Conservation (phyloP, 345 rosid species). For the Citrus medica region DNA sequence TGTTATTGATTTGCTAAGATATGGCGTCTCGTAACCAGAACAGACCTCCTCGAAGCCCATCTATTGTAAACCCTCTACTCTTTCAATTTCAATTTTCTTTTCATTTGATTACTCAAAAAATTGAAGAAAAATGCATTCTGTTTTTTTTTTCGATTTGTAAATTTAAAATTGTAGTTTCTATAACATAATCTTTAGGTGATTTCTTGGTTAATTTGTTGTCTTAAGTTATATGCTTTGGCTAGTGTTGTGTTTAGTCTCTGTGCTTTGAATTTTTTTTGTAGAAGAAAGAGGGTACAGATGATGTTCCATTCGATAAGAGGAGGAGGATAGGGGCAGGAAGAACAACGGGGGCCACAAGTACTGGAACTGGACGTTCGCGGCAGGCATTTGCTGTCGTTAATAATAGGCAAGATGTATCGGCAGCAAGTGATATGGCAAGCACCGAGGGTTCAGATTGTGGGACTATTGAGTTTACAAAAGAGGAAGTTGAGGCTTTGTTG, state of each 20-base stretch:
- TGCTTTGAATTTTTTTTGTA: constrained; percentile 12
- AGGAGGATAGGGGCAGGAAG: constrained; percentile 47
- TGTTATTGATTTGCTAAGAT: not conserved
- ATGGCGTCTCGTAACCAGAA: constrained; percentile 82
- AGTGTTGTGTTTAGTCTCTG: not conserved
- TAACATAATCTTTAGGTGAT: not conserved
- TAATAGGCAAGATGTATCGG: constrained; percentile 41
- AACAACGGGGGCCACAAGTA: constrained; percentile 26
- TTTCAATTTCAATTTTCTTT: not conserved
- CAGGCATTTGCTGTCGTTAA: constrained; percentile 51
- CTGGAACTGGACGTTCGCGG: constrained; percentile 43
- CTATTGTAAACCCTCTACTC: constrained; percentile 31
- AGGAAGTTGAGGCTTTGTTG: constrained; percentile 69
- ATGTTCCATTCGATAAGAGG: constrained; percentile 64
- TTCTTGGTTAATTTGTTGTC: not conserved
- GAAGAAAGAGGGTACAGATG: constrained; percentile 54
- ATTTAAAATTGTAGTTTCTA: not conserved
- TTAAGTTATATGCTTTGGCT: not conserved
- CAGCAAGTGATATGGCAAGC: constrained; percentile 36
- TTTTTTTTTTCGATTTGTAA: not conserved
- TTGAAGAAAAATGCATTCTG: not conserved
- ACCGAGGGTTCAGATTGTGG: constrained; percentile 41
- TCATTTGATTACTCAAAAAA: constrained; percentile 5
- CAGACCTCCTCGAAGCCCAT: constrained; percentile 74
- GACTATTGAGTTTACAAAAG: constrained; percentile 59